Evolutionary conservation across 345 rosid genomes (phyloP), one percentile per base, ranked within the genome.

Genomic region (Boechera stricta): DNA sequence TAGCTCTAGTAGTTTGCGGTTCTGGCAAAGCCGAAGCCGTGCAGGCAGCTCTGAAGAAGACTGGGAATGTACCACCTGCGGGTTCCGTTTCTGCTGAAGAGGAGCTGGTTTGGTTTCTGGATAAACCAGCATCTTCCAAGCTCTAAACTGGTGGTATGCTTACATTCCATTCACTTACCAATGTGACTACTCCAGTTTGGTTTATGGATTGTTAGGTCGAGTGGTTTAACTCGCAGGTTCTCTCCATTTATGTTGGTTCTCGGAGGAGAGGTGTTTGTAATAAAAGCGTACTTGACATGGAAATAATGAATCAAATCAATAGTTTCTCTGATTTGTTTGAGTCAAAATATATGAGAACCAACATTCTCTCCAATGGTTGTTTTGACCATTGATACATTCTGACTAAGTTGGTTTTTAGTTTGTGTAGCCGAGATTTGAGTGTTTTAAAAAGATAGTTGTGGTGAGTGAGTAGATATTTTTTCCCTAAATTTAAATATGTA

Each of bases 41-140:
- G 67, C 81, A 81, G 33, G 62, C 76, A 65, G 93, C 91, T 18
- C 52, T 90, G 75, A 81, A 81, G 41, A 84, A 71, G 60, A 31
- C 89, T 0, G 80, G 73, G 21, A 18, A 33, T 58, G 81, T 87
- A 70, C 98, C 97, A 73, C 98, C 97, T 36, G 94, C 84, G 28
- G 85, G 84, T 58, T 77, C 84, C 56, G 91, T 90, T 64, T 69
- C 81, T 6, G 92, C 97, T 8, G 97, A 92, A 78, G 93, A 84
- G 0, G 92, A 94, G 75, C 58, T 91, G 7, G 83, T 88, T 80
- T 94, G 91, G 97, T 89, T 89, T 82, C 81, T 94, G 75, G 98
- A 92, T 83, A 90, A 85, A 74, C 88, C 68, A 52, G 97, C 98
- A 0, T 85, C 87, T 75, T 90, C 98, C 1, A 89, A 91, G 82